phyloP scores from a whole-genome alignment of 1,284 basidiomycete species.

The Trichosporon faecale region DNA sequence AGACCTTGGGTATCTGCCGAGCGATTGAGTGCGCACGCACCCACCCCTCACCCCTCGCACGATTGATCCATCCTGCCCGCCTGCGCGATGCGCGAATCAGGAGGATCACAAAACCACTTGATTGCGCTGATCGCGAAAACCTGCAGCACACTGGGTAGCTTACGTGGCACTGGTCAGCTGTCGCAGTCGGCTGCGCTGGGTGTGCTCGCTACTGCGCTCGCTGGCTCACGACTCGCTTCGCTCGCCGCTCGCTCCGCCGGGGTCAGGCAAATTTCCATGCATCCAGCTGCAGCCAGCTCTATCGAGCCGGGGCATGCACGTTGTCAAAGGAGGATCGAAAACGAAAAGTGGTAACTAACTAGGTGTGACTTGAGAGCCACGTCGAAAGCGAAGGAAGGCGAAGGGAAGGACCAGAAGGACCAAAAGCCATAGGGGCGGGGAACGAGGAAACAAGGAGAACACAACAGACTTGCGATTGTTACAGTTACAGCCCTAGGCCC shows the following conservation, averaged over 20 bases:
- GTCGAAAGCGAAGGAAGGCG: slow-evolving; percentile 6
- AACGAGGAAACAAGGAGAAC: neutral
- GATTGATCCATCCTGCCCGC: neutral
- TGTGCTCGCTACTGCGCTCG: too few relatives aligned
- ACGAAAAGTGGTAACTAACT: slow-evolving; percentile 10
- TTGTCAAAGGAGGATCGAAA: slow-evolving; percentile 19
- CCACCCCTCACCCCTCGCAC: neutral
- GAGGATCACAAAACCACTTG: neutral
- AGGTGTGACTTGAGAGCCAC: neutral
- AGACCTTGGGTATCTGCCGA: neutral
- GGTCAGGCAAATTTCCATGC: slow-evolving; percentile 7
- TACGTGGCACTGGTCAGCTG: slow-evolving; percentile 1
- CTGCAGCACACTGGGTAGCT: neutral
- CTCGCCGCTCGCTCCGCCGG: neutral
- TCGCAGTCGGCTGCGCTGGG: neutral
- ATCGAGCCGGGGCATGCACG: neutral
- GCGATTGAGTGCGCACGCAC: too few relatives aligned
- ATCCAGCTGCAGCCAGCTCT: slow-evolving; percentile 1
- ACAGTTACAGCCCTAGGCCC: neutral
- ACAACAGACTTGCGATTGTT: slow-evolving; percentile 6
- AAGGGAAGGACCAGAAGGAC: neutral
- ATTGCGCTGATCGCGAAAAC: neutral
- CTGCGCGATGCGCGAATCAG: neutral
- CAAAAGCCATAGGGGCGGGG: neutral
- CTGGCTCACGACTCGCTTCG: neutral